Evolutionary conservation across 768 basidiomycete genomes (phyloP).

Genomic region (Auricularia heimuer): DNA sequence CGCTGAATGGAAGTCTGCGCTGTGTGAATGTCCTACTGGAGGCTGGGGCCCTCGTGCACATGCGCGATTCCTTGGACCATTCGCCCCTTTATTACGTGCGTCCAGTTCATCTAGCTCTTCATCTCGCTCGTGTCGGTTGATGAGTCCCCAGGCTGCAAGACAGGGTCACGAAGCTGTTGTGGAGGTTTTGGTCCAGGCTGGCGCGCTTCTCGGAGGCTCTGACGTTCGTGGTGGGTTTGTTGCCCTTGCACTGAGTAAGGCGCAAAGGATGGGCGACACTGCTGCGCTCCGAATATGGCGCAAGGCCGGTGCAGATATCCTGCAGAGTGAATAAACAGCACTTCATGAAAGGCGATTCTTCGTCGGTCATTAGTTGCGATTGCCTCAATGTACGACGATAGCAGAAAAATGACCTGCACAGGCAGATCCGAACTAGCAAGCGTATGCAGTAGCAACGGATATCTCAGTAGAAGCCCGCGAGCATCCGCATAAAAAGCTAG

Average conservation of each 20-base stretch:
- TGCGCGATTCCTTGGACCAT: constrained; percentile 70
- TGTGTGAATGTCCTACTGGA: constrained; percentile 43
- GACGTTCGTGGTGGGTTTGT: constrained; percentile 54
- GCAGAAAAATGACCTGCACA: too few relatives aligned
- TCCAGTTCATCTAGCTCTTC: neutral
- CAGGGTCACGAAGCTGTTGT: constrained; percentile 56
- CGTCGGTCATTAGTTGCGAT: too few relatives aligned
- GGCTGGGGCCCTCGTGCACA: constrained; percentile 73
- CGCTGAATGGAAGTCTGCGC: constrained; percentile 48
- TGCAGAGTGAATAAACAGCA: neutral
- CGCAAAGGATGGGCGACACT: constrained; percentile 31
- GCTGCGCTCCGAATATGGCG: constrained; percentile 41
- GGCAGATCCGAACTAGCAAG: too few relatives aligned
- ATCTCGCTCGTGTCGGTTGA: constrained; percentile 1
- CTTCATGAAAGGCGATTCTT: neutral
- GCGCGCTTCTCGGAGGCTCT: constrained; percentile 61
- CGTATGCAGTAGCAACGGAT: too few relatives aligned
- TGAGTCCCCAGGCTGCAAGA: constrained; percentile 51
- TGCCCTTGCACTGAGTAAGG: constrained; percentile 33
- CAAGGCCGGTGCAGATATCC: constrained; percentile 34
- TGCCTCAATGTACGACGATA: too few relatives aligned
- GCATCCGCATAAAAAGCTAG: too few relatives aligned
- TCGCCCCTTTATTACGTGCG: constrained; percentile 73
- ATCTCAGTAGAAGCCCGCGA: too few relatives aligned
- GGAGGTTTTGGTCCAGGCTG: constrained; percentile 55